Percentiles rank a stretch among this genome's conserved stretches.
These are phyloP conservation scores for Sequoiadendron giganteum DNA, from an alignment of 75 land plant genomes.

Conservation along the genomic window DNA sequence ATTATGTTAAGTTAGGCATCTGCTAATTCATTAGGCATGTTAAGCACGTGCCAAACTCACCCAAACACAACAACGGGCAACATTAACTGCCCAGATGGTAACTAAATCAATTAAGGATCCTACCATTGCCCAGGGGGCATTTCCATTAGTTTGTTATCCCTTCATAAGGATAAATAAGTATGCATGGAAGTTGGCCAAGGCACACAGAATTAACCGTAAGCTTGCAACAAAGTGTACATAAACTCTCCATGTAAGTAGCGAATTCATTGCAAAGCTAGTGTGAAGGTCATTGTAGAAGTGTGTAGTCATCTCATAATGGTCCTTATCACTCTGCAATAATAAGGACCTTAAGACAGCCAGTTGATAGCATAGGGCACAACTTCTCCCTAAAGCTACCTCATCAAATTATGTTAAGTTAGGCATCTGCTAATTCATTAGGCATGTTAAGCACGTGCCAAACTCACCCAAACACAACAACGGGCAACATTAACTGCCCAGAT, in stretches of 20 bases:
- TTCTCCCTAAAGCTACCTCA: background rate
- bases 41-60: background rate
- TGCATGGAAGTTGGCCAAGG: background rate
- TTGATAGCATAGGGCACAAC: no score
- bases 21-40: background rate
- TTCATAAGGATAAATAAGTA: background rate
- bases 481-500: background rate
- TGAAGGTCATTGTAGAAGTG: background rate
- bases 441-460: background rate
- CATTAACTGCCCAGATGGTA: background rate
- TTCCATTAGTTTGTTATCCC: background rate
- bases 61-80: background rate
- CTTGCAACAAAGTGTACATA: background rate
- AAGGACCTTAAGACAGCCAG: background rate
- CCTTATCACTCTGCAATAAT: no score
- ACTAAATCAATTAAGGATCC: background rate
- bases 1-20: background rate
- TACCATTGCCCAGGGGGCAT: background rate
- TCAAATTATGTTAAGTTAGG: background rate
- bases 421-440: background rate
- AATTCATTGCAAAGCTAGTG: background rate
- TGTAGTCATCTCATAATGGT: background rate
- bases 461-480: background rate
- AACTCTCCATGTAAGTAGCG: background rate
- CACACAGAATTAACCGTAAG: background rate